Base-by-base conservation (phyloP, 169 alveolate genomes). In the Plasmodium inui region DNA sequence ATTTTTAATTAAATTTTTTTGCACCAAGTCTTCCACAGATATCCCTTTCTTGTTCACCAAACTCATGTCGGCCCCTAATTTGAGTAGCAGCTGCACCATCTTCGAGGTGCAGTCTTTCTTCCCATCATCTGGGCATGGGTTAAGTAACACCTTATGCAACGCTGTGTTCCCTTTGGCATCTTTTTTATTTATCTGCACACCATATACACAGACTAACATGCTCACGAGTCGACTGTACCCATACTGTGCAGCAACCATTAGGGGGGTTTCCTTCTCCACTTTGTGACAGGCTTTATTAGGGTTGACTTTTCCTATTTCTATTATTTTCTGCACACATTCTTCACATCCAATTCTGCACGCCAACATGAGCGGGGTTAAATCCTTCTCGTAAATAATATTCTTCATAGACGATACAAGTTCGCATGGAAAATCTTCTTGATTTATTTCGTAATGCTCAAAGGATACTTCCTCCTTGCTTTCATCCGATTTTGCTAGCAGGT, bases 171-270 rank as follows among this genome's bases (percentile, higher is more conserved):
- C 99, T 6, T 82, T 88, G 10, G 93, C 70, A 84, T 98, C 98
- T 44, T 94, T 83, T 46, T 92, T 95, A 93, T 98, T 97, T 44
- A 97, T 95, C 74, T 97, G 96, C 10, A 94, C 97, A 70, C 97
- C 97, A 82, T 96, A 95, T 61, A 95, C 84, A 28, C 96, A 93
- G 39, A 96, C 91, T 39, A 98, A 84, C 74, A 94, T 82, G 46
- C 97, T 92, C 14, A 97, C 97, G 9, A 96, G 83, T 71, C 91
- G 44, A 44, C 91, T 94, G 84, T 97, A 96, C n/a, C 98, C 98
- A 61, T 86, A 72, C n/a, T 94, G 95, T 4, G 97, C 98, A 0
- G 98, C 98, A 26, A 96, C 97, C 99, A 98, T 98, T 85, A 98
- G 85, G 8, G 98, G 98, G 4, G 98, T 95, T 46, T 85, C 93